phyloP scores from a whole-genome alignment of 2,329 filamentous ascomycete species.

The Tolypocladium nubicola region DNA sequence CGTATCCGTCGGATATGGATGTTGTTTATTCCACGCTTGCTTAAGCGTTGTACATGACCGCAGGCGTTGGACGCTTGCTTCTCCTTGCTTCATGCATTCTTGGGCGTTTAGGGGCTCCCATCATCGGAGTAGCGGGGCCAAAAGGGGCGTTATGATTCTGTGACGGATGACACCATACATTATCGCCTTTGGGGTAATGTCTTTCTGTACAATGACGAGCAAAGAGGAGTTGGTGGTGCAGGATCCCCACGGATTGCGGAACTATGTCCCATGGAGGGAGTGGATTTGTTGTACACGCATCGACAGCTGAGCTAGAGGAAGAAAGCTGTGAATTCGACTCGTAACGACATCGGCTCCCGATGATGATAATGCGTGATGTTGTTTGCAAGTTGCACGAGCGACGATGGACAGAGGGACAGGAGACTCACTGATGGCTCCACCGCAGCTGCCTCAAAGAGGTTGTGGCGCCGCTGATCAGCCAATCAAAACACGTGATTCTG shows the following conservation, averaged over 20 bases:
- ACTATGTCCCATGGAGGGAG: not conserved
- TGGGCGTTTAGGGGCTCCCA: constrained; percentile 5
- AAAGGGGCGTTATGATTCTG: not conserved
- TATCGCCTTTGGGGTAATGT: not conserved
- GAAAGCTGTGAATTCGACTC: not conserved
- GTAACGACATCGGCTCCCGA: not conserved
- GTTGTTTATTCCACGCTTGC: constrained; percentile 20
- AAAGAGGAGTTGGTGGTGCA: not conserved
- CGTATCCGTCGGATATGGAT: constrained; percentile 27
- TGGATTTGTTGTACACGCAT: not conserved
- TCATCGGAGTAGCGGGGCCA: not conserved
- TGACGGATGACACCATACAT: not conserved
- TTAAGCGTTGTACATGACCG: constrained; percentile 7
- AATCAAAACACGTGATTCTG: constrained; percentile 1
- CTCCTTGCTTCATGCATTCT: constrained; percentile 6
- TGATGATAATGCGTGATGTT: not conserved
- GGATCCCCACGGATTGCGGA: constrained; percentile 3
- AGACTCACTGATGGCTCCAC: not conserved
- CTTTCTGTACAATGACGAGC: not conserved
- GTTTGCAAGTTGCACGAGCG: not conserved
- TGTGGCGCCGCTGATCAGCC: not conserved
- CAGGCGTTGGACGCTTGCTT: not conserved
- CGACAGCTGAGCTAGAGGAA: not conserved
- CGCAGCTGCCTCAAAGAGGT: not conserved
- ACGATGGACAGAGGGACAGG: not conserved